Conservation (phyloP, 2,329 filamentous ascomycete genomes). For the Dothideomycetes sp. region DNA sequence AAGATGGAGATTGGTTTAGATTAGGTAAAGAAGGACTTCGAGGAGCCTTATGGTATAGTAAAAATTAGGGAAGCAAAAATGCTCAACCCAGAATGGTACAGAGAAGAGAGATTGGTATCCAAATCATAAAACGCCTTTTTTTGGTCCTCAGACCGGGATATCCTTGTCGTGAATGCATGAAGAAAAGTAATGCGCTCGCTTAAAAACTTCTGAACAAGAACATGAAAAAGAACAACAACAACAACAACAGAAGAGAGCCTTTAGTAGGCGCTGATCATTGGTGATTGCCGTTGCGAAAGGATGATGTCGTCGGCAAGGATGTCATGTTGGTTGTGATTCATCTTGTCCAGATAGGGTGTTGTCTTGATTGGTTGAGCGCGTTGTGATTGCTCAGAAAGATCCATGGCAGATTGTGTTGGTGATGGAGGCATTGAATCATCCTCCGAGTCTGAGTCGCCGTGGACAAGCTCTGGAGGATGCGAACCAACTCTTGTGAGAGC, state of each 20-base stretch:
- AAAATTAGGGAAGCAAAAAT: no score
- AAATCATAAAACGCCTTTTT: conserved; percentile 8
- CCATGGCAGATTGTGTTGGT: conserved; percentile 35
- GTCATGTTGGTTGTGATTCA: conserved; percentile 1
- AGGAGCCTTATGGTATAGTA: no score
- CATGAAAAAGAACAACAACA: conserved; percentile 6
- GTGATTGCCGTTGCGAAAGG: conserved; percentile 3
- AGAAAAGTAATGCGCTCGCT: no score
- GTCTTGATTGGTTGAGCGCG: conserved; percentile 29
- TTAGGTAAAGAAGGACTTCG: no score
- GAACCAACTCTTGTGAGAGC: conserved; percentile 37
- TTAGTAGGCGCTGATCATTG: conserved; percentile 14
- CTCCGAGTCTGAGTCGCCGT: conserved; percentile 36
- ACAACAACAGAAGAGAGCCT: conserved; percentile 2
- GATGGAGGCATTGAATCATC: conserved; percentile 41
- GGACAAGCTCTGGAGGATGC: conserved; percentile 40
- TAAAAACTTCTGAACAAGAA: neutral
- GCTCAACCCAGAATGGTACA: no score
- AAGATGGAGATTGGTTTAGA: no score
- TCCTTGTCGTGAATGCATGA: conserved; percentile 11
- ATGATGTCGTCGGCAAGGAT: conserved; percentile 9
- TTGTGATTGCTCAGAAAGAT: conserved; percentile 37
- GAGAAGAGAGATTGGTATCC: conserved; percentile 6
- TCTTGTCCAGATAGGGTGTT: conserved; percentile 11
- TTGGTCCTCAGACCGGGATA: conserved; percentile 10